A percentile compares a stretch with the other conserved stretches of the same genome.
Conservation (phyloP, 257 asterid species). For the Fraxinus americana region DNA sequence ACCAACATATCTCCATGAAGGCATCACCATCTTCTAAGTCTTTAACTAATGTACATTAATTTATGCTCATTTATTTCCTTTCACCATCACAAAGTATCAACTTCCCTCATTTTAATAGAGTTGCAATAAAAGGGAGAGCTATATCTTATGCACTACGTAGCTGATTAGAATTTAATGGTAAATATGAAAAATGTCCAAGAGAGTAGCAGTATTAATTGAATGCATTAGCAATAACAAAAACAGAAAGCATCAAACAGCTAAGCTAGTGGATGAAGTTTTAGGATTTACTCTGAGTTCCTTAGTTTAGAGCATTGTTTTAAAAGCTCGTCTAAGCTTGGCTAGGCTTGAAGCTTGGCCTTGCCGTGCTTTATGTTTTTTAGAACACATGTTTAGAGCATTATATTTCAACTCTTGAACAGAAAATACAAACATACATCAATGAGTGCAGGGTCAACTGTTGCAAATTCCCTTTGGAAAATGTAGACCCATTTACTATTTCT, state of each 20-base stretch:
- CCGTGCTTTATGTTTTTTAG: too few species aligned
- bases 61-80: neutral
- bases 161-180: neutral
- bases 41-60: neutral
- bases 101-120: neutral
- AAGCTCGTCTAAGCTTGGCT: too few species aligned
- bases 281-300: neutral
- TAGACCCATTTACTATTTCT: conserved; percentile 59
- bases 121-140: neutral
- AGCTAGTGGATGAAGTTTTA: neutral
- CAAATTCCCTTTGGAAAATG: conserved; percentile 88
- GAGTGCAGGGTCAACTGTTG: conserved; percentile 78
- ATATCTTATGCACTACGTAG: neutral
- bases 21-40: neutral
- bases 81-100: neutral
- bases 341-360: too few species aligned
- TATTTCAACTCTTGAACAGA: conserved; percentile 7
- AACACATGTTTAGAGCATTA: conserved; percentile 1
- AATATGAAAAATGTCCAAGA: neutral
- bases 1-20: neutral
- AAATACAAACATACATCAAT: conserved; percentile 62
- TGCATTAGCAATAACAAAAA: neutral
- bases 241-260: neutral
- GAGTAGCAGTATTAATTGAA: neutral
- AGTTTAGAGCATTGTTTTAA: neutral